Conservation (phyloP, 805 yeast genomes). For the Monosporozyma servazzii region DNA sequence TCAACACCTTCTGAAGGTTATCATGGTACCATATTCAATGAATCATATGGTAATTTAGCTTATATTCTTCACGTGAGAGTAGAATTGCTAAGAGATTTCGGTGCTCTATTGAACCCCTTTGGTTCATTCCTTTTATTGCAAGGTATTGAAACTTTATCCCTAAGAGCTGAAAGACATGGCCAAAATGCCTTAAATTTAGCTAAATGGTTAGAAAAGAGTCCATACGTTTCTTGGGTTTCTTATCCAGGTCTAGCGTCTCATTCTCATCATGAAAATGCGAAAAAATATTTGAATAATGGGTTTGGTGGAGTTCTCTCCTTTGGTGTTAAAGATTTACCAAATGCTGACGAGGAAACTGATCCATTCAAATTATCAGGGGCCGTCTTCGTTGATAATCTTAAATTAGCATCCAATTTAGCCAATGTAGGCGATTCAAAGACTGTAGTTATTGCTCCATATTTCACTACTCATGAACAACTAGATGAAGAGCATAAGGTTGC, state of each 20-base stretch:
- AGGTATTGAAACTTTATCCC: conserved; percentile 88
- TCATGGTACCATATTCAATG: conserved; percentile 78
- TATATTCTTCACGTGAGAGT: conserved; percentile 72
- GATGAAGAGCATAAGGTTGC: conserved; percentile 67
- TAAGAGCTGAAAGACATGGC: conserved; percentile 90
- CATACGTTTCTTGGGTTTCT: conserved; percentile 79
- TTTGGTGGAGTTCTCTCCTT: conserved; percentile 85
- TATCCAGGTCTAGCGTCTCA: conserved; percentile 82
- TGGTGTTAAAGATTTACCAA: conserved; percentile 63
- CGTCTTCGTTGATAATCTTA: conserved; percentile 70
- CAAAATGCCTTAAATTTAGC: conserved; percentile 76
- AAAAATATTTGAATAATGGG: conserved; percentile 70
- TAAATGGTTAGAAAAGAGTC: conserved; percentile 57
- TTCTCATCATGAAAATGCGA: conserved; percentile 70
- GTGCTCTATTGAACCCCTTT: conserved; percentile 83
- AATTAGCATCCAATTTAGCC: conserved; percentile 86
- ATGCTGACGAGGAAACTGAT: conserved; percentile 39
- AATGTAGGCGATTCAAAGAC: conserved; percentile 97
- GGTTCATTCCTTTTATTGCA: conserved; percentile 78
- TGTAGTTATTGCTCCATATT: conserved; percentile 90
- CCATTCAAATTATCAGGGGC: conserved; percentile 74
- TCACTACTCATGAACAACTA: conserved; percentile 91
- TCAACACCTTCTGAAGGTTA: conserved; percentile 87
- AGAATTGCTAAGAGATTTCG: conserved; percentile 84
- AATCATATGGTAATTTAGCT: conserved; percentile 72